A percentile compares a stretch with the other conserved stretches of the same genome.
These are phyloP conservation scores for Naumovozyma dairenensis DNA, from an alignment of 805 yeast genomes.

Conservation along the genomic window DNA sequence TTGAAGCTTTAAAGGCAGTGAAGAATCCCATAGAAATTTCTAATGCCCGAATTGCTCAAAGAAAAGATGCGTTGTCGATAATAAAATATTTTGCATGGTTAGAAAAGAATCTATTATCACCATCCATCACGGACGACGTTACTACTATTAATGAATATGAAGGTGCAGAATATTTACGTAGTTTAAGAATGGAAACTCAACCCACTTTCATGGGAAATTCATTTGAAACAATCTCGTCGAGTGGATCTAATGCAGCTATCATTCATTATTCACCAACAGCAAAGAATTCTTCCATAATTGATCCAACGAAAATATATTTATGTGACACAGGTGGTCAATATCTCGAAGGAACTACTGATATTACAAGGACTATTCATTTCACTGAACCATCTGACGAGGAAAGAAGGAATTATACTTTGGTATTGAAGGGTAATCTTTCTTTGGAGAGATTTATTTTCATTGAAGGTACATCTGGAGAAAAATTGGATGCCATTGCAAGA, in stretches of 20 bases:
- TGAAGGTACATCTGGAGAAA: constrained; percentile 60
- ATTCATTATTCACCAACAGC: constrained; percentile 67
- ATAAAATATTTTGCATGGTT: constrained; percentile 76
- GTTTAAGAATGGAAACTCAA: constrained; percentile 40
- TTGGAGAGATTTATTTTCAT: constrained; percentile 76
- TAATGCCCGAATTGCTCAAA: constrained; percentile 69
- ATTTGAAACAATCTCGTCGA: constrained; percentile 66
- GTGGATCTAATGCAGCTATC: constrained; percentile 67
- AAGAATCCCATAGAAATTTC: constrained; percentile 65
- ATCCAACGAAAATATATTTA: constrained; percentile 59
- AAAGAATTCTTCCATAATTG: constrained; percentile 48
- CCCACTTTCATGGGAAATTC: constrained; percentile 58
- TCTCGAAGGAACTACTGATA: constrained; percentile 91
- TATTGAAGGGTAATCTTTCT: constrained; percentile 84
- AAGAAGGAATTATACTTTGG: constrained; percentile 64
- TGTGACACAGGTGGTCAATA: constrained; percentile 90
- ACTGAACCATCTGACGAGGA: constrained; percentile 46
- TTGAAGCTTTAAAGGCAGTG: constrained; percentile 58
- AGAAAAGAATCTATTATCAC: constrained; percentile 42
- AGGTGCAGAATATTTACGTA: constrained; percentile 50
- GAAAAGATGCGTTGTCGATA: constrained; percentile 73
- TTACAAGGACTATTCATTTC: constrained; percentile 80
- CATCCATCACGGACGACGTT: constrained; percentile 37
- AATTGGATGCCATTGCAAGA: constrained; percentile 75
- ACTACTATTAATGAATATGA: constrained; percentile 48